phyloP scores from a whole-genome alignment of 2,329 filamentous ascomycete genomes.

The Xylaria sp. region DNA sequence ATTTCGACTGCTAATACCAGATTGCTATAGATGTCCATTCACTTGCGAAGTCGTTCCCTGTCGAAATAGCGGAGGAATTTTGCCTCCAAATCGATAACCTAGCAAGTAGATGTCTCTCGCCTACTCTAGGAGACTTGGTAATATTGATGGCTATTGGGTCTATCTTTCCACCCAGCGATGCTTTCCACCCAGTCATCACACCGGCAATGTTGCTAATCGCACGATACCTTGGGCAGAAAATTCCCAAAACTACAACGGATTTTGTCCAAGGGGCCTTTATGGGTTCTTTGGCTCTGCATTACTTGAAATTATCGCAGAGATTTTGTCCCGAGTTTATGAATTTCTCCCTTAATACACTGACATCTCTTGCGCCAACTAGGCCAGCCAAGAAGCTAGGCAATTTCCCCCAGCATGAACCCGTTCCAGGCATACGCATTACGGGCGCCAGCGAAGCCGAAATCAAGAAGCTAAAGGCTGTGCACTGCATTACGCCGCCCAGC shows the following conservation, averaged over 20 bases:
- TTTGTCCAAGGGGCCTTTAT: slow-evolving; percentile 78
- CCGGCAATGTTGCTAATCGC: slow-evolving; percentile 86
- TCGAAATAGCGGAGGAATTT: slow-evolving; percentile 78
- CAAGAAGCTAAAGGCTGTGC: slow-evolving; percentile 63
- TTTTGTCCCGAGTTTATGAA: slow-evolving; percentile 89
- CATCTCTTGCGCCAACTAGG: slow-evolving; percentile 65
- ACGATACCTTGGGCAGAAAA: slow-evolving; percentile 80
- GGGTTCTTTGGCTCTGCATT: slow-evolving; percentile 79
- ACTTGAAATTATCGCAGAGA: slow-evolving; percentile 81
- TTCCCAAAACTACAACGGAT: slow-evolving; percentile 68
- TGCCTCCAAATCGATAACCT: slow-evolving; percentile 72
- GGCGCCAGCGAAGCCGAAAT: slow-evolving; percentile 47
- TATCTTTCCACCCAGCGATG: slow-evolving; percentile 93
- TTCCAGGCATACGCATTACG: slow-evolving; percentile 56
- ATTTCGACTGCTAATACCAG: slow-evolving; percentile 2
- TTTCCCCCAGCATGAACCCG: slow-evolving; percentile 67
- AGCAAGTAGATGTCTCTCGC: slow-evolving; percentile 55
- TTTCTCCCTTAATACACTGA: slow-evolving; percentile 77
- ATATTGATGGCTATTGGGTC: slow-evolving; percentile 82
- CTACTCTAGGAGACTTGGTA: slow-evolving; percentile 73
- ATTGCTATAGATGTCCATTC: slow-evolving; percentile 63
- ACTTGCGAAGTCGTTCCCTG: slow-evolving; percentile 81
- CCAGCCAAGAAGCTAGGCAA: slow-evolving; percentile 51
- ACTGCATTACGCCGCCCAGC: slow-evolving; percentile 52
- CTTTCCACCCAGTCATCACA: slow-evolving; percentile 94